Evolutionary conservation across 2,329 filamentous ascomycete genomes (phyloP).

Genomic region (Colletotrichum tropicicola): DNA sequence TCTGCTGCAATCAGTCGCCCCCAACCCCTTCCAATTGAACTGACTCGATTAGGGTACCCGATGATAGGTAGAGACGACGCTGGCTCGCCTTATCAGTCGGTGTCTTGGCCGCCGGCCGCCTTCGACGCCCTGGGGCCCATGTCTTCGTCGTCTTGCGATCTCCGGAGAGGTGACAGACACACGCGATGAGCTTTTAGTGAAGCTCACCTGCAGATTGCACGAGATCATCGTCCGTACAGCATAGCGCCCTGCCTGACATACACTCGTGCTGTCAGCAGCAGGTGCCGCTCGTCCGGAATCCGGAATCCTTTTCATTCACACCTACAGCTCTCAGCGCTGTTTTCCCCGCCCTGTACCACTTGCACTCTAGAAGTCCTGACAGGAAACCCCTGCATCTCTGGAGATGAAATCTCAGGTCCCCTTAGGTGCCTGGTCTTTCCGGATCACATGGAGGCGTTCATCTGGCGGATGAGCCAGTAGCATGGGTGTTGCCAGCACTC

Average conservation of each 20-base stretch:
- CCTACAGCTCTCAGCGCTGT: no score
- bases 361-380: no score
- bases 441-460: no score
- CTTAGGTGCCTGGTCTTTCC: no score
- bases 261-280: neutral
- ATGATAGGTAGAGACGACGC: neutral
- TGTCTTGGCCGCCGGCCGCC: conserved; percentile 24
- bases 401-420: no score
- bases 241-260: neutral
- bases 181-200: neutral
- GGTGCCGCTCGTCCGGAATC: neutral
- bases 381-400: no score
- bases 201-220: neutral
- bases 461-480: no score
- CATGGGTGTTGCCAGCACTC: no score
- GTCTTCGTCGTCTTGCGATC: no score
- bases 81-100: conserved; percentile 7
- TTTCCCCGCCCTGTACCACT: no score
- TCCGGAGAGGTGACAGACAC: neutral
- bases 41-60: neutral
- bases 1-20: no score
- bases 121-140: neutral
- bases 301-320: neutral
- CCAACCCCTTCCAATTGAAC: conserved; percentile 6
- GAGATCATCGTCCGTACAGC: neutral